Evolutionary conservation across 1,284 basidiomycete genomes (phyloP).

Genomic region (Tilletia setariae): DNA sequence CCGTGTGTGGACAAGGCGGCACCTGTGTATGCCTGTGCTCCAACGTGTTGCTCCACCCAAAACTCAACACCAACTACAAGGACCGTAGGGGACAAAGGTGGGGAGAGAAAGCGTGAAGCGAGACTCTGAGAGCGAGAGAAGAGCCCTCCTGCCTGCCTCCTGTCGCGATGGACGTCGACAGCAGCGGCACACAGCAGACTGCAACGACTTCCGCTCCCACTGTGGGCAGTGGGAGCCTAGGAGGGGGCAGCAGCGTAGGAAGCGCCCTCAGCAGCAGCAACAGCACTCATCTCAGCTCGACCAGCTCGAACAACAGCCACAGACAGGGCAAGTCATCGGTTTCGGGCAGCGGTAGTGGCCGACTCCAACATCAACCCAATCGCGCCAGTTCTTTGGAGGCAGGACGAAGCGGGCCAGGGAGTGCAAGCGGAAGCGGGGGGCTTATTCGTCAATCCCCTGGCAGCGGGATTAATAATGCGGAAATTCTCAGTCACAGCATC

Average conservation of each 20-base stretch:
- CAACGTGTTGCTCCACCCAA: neutral
- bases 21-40: too few relatives aligned
- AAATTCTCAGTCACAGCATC: neutral
- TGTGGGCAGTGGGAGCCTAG: too few relatives aligned
- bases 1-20: too few relatives aligned
- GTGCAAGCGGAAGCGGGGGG: slow-evolving; percentile 12
- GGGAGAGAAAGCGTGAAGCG: neutral
- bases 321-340: neutral
- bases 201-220: too few relatives aligned
- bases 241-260: too few relatives aligned
- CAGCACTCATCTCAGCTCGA: neutral
- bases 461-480: slow-evolving; percentile 10
- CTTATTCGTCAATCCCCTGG: neutral
- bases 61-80: neutral
- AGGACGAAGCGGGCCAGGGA: neutral
- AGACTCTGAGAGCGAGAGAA: neutral
- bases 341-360: too few relatives aligned
- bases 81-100: neutral
- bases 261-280: too few relatives aligned
- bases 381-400: too few relatives aligned
- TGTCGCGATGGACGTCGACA: neutral
- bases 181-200: neutral
- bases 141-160: neutral
- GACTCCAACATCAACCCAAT: too few relatives aligned
- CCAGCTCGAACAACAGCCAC: neutral